Percentiles rank a stretch among this genome's conserved stretches.
Conservation (phyloP, 768 basidiomycete species). For the Trametes sanguinea region DNA sequence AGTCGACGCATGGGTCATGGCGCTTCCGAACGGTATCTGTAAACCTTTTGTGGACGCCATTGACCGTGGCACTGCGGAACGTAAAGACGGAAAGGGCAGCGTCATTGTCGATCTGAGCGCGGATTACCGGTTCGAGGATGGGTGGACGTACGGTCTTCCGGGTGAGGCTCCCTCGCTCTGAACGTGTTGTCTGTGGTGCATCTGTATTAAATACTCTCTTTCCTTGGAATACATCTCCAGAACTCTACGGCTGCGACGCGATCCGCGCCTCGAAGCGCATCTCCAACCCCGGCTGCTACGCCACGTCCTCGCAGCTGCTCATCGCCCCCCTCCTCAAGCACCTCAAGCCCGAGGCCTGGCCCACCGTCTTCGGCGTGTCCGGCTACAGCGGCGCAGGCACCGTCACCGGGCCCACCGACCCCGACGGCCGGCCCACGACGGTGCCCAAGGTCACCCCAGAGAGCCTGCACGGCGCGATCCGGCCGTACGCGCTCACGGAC, state of each 20-base stretch:
- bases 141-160: slow-evolving; percentile 97
- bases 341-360: slow-evolving; percentile 58
- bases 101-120: slow-evolving; percentile 92
- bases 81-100: slow-evolving; percentile 53
- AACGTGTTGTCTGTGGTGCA: slow-evolving; percentile 34
- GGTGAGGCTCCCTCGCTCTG: slow-evolving; percentile 68
- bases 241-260: slow-evolving; percentile 77
- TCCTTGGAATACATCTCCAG: slow-evolving; percentile 45
- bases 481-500: slow-evolving; percentile 90
- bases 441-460: slow-evolving; percentile 82
- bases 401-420: slow-evolving; percentile 59
- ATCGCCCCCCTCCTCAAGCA: slow-evolving; percentile 84
- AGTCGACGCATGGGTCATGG: slow-evolving; percentile 99
- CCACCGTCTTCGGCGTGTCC: slow-evolving; percentile 90
- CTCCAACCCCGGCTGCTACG: slow-evolving; percentile 97
- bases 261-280: slow-evolving; percentile 79
- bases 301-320: slow-evolving; percentile 90
- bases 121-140: slow-evolving; percentile 92
- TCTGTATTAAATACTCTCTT: slow-evolving; percentile 37
- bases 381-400: slow-evolving; percentile 98
- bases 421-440: slow-evolving; percentile 70
- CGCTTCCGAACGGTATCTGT: slow-evolving; percentile 95
- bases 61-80: slow-evolving; percentile 68
- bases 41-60: slow-evolving; percentile 97
- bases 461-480: slow-evolving; percentile 71